Conservation (phyloP, 257 asterid genomes). For the Lantana camara region DNA sequence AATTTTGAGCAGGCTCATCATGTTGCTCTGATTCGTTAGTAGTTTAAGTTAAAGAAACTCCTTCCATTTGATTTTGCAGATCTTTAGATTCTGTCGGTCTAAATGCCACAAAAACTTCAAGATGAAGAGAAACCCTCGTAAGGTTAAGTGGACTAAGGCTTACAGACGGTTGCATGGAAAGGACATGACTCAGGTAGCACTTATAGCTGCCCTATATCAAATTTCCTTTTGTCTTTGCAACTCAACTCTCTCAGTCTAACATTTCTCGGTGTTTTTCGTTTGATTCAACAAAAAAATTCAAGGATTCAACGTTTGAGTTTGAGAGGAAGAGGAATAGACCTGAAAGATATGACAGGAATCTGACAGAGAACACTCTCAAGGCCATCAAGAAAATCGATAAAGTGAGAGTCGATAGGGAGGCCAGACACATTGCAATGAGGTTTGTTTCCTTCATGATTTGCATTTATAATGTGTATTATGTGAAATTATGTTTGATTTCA, state of each 20-base stretch:
- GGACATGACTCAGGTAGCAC: conserved; percentile 91
- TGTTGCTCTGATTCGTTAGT: neutral
- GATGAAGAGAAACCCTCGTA: conserved; percentile 98
- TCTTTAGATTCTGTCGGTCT: conserved; percentile 84
- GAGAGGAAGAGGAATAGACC: conserved; percentile 93
- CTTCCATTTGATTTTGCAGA: conserved; percentile 40
- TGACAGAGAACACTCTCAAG: conserved; percentile 62
- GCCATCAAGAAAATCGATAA: conserved; percentile 83
- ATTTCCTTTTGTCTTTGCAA: neutral
- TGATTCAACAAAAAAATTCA: conserved; percentile 6
- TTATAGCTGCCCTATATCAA: neutral
- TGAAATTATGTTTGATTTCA: neutral
- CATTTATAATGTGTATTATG: neutral
- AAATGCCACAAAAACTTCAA: conserved; percentile 92
- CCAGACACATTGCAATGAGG: conserved; percentile 58
- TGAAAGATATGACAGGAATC: conserved; percentile 79
- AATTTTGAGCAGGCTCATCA: no score
- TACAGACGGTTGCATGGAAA: conserved; percentile 80
- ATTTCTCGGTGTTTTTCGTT: neutral
- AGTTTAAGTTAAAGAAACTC: conserved; percentile 7
- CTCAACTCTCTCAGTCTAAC: neutral
- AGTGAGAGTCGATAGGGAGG: conserved; percentile 74
- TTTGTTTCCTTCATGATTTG: conserved; percentile 21
- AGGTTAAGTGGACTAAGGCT: conserved; percentile 94
- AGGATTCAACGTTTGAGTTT: conserved; percentile 95